Conservation (phyloP, 352 stramenopile genomes). For the Globisporangium mamillatum region DNA sequence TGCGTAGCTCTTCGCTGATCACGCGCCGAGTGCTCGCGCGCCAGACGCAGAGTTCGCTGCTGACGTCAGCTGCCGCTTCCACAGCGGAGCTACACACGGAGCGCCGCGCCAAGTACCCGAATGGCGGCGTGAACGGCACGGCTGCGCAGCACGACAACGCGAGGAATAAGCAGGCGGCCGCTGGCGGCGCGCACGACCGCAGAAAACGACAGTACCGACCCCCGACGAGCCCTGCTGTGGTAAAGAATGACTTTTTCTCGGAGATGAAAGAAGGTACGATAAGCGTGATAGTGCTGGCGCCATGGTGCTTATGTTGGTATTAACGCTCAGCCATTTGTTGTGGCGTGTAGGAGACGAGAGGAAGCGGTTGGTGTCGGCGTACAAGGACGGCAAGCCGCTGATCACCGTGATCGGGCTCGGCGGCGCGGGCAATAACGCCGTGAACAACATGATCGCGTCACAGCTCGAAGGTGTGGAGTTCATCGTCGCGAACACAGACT, state of each 20-base stretch:
- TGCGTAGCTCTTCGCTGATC: constrained; percentile 17
- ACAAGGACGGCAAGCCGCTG: constrained; percentile 82
- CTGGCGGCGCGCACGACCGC: constrained; percentile 10
- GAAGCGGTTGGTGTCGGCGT: constrained; percentile 44
- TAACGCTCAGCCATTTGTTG: background rate
- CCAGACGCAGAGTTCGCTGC: constrained; percentile 3
- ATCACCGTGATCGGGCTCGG: constrained; percentile 86
- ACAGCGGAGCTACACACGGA: constrained; percentile 17
- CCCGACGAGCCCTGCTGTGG: background rate
- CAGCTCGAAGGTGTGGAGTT: constrained; percentile 92
- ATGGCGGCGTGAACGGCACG: constrained; percentile 4
- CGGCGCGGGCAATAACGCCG: constrained; percentile 80
- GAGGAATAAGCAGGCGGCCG: background rate
- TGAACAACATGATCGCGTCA: constrained; percentile 90
- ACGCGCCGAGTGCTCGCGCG: constrained; percentile 15
- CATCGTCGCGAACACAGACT: constrained; percentile 96
- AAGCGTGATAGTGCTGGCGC: background rate
- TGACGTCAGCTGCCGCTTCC: background rate
- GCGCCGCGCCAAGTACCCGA: constrained; percentile 13
- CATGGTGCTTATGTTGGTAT: background rate
- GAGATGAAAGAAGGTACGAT: constrained; percentile 14
- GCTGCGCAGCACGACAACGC: background rate
- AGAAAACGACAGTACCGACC: constrained; percentile 21
- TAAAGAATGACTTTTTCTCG: constrained; percentile 14
- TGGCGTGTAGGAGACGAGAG: constrained; percentile 30